A percentile compares a stretch with the other conserved stretches of the same genome.
These are phyloP conservation scores for Chalciporus piperatus DNA, from an alignment of 768 basidiomycete species.

Conservation along the genomic window DNA sequence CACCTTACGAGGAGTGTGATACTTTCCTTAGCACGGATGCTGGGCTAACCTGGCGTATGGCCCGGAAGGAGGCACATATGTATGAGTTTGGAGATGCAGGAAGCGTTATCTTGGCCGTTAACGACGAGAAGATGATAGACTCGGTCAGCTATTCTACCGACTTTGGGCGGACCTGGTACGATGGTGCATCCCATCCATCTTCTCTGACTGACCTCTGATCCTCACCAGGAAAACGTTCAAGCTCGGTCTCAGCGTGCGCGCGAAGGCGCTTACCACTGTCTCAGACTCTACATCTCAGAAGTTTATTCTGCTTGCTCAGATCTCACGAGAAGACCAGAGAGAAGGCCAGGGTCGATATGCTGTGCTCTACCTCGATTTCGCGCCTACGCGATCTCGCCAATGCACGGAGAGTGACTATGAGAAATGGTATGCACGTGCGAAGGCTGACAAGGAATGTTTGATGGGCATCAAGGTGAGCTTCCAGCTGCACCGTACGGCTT, in stretches of 20 bases:
- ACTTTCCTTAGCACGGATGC: slow-evolving; percentile 93
- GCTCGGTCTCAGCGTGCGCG: slow-evolving; percentile 67
- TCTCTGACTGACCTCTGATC: background rate
- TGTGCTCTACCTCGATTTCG: slow-evolving; percentile 81
- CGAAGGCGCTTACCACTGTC: slow-evolving; percentile 79
- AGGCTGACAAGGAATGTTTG: slow-evolving; percentile 67
- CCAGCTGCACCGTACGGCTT: background rate
- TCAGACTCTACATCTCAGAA: slow-evolving; percentile 97
- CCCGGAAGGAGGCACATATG: slow-evolving; percentile 73
- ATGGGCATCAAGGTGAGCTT: slow-evolving; percentile 87
- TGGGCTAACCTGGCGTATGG: slow-evolving; percentile 84
- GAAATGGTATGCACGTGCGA: slow-evolving; percentile 77
- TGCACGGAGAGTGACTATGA: slow-evolving; percentile 77
- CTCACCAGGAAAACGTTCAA: slow-evolving; percentile 62
- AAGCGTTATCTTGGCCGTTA: slow-evolving; percentile 73
- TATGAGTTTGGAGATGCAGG: slow-evolving; percentile 96
- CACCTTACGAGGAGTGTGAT: slow-evolving; percentile 81
- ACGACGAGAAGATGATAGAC: slow-evolving; percentile 80
- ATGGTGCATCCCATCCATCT: background rate
- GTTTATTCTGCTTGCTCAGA: slow-evolving; percentile 83
- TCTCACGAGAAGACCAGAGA: slow-evolving; percentile 57
- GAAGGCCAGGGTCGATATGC: slow-evolving; percentile 59
- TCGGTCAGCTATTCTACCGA: slow-evolving; percentile 77
- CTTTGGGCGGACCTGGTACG: slow-evolving; percentile 77
- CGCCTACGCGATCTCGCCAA: slow-evolving; percentile 59